Conservation (phyloP, 495 filamentous ascomycete species). For the Podospora bellae-mahoneyi region DNA sequence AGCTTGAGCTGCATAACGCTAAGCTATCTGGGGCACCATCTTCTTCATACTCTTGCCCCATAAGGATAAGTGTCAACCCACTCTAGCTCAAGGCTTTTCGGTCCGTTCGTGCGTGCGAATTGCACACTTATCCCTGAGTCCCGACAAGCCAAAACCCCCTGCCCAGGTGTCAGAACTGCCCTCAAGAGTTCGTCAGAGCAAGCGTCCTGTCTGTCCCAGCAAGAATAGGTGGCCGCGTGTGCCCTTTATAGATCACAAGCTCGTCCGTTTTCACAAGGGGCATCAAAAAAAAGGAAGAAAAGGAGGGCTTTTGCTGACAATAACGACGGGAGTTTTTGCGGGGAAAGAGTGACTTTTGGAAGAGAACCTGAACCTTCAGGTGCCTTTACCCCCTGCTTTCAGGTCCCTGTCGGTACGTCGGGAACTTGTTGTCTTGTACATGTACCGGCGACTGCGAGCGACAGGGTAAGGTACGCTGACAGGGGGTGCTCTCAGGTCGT, state of each 20-base stretch:
- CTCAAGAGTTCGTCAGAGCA: slow-evolving; percentile 8
- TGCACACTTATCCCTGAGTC: slow-evolving; percentile 14
- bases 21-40: slow-evolving; percentile 11
- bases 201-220: not conserved
- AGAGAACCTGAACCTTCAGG: not conserved
- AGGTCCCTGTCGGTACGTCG: slow-evolving; percentile 29
- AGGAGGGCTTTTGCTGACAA: not conserved
- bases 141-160: slow-evolving; percentile 11
- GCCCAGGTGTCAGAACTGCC: slow-evolving; percentile 5
- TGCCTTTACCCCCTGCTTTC: not conserved
- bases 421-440: slow-evolving; percentile 29
- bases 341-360: not conserved
- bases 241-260: slow-evolving; percentile 1
- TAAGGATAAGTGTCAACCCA: slow-evolving; percentile 6
- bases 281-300: not conserved
- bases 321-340: not conserved
- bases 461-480: slow-evolving; percentile 11
- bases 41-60: not conserved
- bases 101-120: slow-evolving; percentile 22
- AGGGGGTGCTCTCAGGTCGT: slow-evolving; percentile 7
- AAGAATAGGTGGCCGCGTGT: not conserved
- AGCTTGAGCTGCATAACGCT: not conserved
- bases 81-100: slow-evolving; percentile 18
- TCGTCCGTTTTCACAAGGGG: not conserved
- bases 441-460: slow-evolving; percentile 29